Base-by-base conservation (phyloP, 495 filamentous ascomycete species). In the Thermothielavioides terrestris region DNA sequence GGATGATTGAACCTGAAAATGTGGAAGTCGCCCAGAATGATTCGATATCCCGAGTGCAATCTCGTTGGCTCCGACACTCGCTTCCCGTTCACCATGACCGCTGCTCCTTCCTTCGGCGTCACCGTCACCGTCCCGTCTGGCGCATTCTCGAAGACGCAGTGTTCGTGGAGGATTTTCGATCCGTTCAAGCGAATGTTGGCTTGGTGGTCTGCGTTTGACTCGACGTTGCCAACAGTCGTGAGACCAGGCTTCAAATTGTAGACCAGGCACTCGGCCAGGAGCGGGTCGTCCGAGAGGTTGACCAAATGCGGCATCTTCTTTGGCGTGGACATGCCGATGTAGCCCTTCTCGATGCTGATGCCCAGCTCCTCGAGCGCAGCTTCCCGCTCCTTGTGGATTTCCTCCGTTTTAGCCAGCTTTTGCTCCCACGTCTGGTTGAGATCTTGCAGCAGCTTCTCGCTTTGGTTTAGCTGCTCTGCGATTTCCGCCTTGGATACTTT, bases 231-330 rank as follows among this genome's bases (percentile, higher is more conserved):
- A 26, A 97, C 89, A 4, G 83, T 89, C 3, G 94, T 97, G 18
- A 78, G 84, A 12, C 92, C 92, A 11, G 92, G 90, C 66, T 97
- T 97, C 58, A 99, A 84, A 60, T 97, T 97, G 69, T 99, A 99
- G 21, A 99, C 87, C 50, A 99, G 76, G 68, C 94, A 99, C 69
- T 97, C 92, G 20, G 90, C 91, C 27, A 99, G 73, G 17, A 99
- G 72, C 4, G 92, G 92, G 60, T 99, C 92, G 63, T 99, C 92
- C 55, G 88, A 94, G 17, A 99, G 70, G 61, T 99, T 99, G 69
- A 99, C 92, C 64, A 99, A 73, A 79, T 99, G 92, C 5, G 92
- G 92, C 86, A 96, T 97, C 69, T 92, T 95, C 70, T 96, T 99
- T 1, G 92, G 92, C 10, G 91, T 97, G 35, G 88, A 90, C 37